These are phyloP conservation scores for Lentinula raphanica DNA, from an alignment of 768 basidiomycete species.

Conservation along the genomic window DNA sequence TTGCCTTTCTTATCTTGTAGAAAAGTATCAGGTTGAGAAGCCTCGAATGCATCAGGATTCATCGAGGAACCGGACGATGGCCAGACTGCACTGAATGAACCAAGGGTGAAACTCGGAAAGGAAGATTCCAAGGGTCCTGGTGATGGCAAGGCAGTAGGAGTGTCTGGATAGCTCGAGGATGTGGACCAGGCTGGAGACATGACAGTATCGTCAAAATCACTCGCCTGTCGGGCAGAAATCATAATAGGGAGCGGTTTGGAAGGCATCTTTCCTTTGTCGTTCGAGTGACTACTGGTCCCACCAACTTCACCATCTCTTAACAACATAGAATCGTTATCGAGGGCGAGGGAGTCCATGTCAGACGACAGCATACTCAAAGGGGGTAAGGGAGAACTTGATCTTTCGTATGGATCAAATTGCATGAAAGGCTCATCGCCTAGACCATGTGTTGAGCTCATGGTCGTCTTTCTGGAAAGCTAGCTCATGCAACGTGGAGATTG, in stretches of 20 bases:
- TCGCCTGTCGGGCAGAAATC: conserved; percentile 15
- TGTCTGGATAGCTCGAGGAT: conserved; percentile 18
- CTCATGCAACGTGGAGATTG: neutral
- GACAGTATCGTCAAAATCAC: conserved; percentile 33
- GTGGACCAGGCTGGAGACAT: conserved; percentile 14
- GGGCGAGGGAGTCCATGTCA: conserved; percentile 8
- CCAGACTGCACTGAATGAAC: conserved; percentile 12
- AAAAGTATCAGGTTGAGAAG: neutral
- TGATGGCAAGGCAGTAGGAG: conserved; percentile 20
- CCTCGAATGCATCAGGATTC: neutral
- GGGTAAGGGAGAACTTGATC: neutral
- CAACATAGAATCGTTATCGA: neutral
- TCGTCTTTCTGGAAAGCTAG: conserved; percentile 4
- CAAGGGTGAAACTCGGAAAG: conserved; percentile 10
- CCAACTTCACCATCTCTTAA: neutral
- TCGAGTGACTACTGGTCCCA: conserved; percentile 3
- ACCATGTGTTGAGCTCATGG: conserved; percentile 39
- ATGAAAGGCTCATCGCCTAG: conserved; percentile 46
- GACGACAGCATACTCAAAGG: conserved; percentile 10
- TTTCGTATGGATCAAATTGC: conserved; percentile 45
- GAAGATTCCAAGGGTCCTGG: conserved; percentile 21
- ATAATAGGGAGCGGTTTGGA: conserved; percentile 51
- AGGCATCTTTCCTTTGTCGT: conserved; percentile 51
- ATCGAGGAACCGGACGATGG: conserved; percentile 11
- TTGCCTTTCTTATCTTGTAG: conserved; percentile 39